Conservation (phyloP, 495 filamentous ascomycete genomes). For the Cairneyella variabilis region DNA sequence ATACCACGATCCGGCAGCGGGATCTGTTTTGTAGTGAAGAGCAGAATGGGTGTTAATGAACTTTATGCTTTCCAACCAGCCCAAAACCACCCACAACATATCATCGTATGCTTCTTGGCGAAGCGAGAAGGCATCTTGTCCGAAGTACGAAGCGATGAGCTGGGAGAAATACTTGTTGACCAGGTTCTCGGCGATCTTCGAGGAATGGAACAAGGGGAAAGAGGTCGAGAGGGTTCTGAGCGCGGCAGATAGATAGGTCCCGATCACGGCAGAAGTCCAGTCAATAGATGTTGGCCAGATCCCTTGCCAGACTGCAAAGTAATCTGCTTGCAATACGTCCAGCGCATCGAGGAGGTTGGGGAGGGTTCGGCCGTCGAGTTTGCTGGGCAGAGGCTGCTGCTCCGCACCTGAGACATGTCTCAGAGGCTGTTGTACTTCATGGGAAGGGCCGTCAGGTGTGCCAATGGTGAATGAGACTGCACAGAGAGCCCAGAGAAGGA, state of each 20-base stretch:
- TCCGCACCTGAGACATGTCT: background rate
- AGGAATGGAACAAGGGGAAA: constrained; percentile 29
- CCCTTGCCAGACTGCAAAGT: constrained; percentile 73
- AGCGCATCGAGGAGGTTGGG: constrained; percentile 54
- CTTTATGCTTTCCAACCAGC: constrained; percentile 81
- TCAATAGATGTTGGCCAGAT: constrained; percentile 87
- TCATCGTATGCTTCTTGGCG: constrained; percentile 87
- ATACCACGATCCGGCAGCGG: constrained; percentile 51
- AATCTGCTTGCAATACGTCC: constrained; percentile 69
- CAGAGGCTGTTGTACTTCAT: background rate
- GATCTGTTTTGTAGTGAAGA: constrained; percentile 11
- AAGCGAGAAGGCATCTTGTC: constrained; percentile 73
- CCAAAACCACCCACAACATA: constrained; percentile 94
- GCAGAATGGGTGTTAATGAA: constrained; percentile 60
- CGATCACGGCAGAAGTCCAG: constrained; percentile 89
- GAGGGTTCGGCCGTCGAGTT: constrained; percentile 11
- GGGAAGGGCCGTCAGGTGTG: background rate
- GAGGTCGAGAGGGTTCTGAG: constrained; percentile 58
- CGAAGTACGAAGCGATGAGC: constrained; percentile 74
- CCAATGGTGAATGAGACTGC: background rate
- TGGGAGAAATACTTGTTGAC: constrained; percentile 83
- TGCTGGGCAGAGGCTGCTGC: constrained; percentile 3
- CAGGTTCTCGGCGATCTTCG: constrained; percentile 59
- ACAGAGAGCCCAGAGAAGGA: background rate
- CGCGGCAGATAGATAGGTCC: constrained; percentile 71